phyloP scores from a whole-genome alignment of 2,329 filamentous ascomycete species.

The Aspergillus tamarii region DNA sequence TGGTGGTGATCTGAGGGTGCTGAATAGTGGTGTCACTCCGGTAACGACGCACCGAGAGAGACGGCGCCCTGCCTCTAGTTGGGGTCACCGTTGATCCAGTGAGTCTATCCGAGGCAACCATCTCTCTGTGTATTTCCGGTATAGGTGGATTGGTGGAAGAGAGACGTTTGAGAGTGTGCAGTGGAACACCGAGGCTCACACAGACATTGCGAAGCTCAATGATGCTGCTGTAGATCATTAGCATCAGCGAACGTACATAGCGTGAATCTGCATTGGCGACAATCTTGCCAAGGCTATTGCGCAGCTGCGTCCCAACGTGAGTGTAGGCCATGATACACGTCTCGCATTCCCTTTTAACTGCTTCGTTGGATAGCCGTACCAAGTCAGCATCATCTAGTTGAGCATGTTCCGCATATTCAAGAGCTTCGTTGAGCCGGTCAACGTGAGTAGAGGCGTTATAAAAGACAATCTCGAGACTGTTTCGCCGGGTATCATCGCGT shows the following conservation, averaged over 20 bases:
- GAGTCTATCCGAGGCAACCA: constrained; percentile 31
- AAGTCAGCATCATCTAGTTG: constrained; percentile 56
- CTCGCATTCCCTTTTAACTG: constrained; percentile 51
- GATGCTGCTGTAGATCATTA: constrained; percentile 61
- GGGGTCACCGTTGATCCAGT: constrained; percentile 45
- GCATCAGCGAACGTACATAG: constrained; percentile 61
- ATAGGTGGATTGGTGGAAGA: constrained; percentile 32
- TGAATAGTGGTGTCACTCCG: constrained; percentile 57
- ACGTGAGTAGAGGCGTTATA: constrained; percentile 60
- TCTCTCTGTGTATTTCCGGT: constrained; percentile 35
- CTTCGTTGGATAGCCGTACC: constrained; percentile 41
- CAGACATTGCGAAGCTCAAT: constrained; percentile 64
- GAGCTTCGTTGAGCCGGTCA: constrained; percentile 58
- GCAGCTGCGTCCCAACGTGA: constrained; percentile 53
- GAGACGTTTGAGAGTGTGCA: constrained; percentile 34
- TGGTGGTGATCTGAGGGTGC: constrained; percentile 41
- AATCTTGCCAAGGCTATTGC: constrained; percentile 53
- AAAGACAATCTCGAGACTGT: constrained; percentile 59
- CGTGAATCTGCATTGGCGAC: constrained; percentile 59
- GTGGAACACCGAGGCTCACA: constrained; percentile 51
- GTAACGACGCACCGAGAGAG: constrained; percentile 47
- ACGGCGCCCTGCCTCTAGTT: constrained; percentile 48
- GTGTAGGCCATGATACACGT: constrained; percentile 55
- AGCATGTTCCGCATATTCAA: constrained; percentile 54
- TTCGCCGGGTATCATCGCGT: constrained; percentile 50